Base-by-base conservation (phyloP, 2,329 filamentous ascomycete genomes). In the Xylariaceae sp. region DNA sequence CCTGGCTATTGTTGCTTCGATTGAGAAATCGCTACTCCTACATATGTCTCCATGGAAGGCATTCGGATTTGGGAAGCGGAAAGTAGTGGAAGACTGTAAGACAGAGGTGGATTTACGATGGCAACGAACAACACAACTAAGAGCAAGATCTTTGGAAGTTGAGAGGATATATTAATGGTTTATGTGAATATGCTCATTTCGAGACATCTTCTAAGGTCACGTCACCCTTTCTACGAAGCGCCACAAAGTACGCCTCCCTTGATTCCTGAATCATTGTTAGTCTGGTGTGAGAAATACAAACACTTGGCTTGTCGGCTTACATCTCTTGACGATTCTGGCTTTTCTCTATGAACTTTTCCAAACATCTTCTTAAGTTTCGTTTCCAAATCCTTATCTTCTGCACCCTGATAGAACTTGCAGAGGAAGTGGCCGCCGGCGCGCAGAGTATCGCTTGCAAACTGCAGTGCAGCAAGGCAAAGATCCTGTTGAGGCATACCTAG, bases 341-440 rank as follows among this genome's bases (percentile, higher is more conserved):
- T 98, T 63, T 95, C 86, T 45, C 90, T 76, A 55, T 85, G 74
- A 2, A 98, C 93, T 52, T 79, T 87, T 15, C 71, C 67, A 60
- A 98, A 98, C 54, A 95, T 68, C 37, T 74, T 79, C 61, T 79
- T 87, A 31, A 98, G 71, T 53, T 79, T 79, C 47, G 67, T 72
- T 67, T 96, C 89, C 9, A 98, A 66, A 2, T 69, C 71, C 65
- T 87, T 90, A 58, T 97, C 91, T 63, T 96, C 90, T 4, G 74
- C 64, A 3, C 93, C 93, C 63, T 95, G 88, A 64, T 97, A 98
- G 65, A 95, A 98, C 65, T 98, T 98, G 76, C 91, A 96, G 34
- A 98, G 78, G 55, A 98, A 95, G 62, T 95, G 85, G 2, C 94
- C 93, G 16, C 88, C 89, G 3, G 78, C 67, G 53, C 79, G 83